These are phyloP conservation scores for Lolium perenne DNA, from an alignment of 176 grass and related monocot genomes.

Conservation along the genomic window DNA sequence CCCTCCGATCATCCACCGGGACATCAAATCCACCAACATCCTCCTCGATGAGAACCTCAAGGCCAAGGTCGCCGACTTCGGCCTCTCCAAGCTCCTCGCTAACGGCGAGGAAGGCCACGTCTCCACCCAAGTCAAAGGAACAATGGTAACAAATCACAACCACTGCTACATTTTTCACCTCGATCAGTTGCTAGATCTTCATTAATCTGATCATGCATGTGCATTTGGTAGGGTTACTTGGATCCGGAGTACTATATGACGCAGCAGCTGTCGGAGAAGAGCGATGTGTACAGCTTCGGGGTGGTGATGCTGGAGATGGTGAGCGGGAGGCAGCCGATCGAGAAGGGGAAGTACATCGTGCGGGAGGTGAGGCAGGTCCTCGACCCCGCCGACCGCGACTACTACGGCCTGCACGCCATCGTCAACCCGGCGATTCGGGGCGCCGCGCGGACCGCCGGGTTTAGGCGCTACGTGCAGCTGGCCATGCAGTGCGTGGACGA, in stretches of 20 bases:
- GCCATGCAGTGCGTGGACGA: slow-evolving; percentile 68
- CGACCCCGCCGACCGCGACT: slow-evolving; percentile 53
- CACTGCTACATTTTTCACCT: too few relatives aligned
- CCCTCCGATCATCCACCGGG: slow-evolving; percentile 84
- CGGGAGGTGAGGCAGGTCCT: slow-evolving; percentile 53
- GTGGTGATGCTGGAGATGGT: slow-evolving; percentile 83
- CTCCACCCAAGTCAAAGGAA: slow-evolving; percentile 79
- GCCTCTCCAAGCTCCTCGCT: slow-evolving; percentile 61
- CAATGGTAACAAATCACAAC: slow-evolving; percentile 45
- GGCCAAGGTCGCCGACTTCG: slow-evolving; percentile 81
- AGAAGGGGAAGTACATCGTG: slow-evolving; percentile 46
- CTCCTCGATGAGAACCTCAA: slow-evolving; percentile 69
- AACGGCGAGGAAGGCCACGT: slow-evolving; percentile 55
- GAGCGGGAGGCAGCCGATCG: slow-evolving; percentile 57
- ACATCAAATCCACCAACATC: slow-evolving; percentile 90
- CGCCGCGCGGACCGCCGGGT: slow-evolving; percentile 32
- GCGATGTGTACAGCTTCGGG: slow-evolving; percentile 95
- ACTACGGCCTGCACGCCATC: slow-evolving; percentile 51
- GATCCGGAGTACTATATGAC: slow-evolving; percentile 84
- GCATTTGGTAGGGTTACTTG: slow-evolving; percentile 58
- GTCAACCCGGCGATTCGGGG: slow-evolving; percentile 55
- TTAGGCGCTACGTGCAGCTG: slow-evolving; percentile 65
- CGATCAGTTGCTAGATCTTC: too few relatives aligned
- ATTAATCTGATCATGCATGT: neutral
- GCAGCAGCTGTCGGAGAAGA: slow-evolving; percentile 80